Evolutionary conservation across 2,329 filamentous ascomycete species (phyloP).

Genomic region (Penicillium verrucosum): DNA sequence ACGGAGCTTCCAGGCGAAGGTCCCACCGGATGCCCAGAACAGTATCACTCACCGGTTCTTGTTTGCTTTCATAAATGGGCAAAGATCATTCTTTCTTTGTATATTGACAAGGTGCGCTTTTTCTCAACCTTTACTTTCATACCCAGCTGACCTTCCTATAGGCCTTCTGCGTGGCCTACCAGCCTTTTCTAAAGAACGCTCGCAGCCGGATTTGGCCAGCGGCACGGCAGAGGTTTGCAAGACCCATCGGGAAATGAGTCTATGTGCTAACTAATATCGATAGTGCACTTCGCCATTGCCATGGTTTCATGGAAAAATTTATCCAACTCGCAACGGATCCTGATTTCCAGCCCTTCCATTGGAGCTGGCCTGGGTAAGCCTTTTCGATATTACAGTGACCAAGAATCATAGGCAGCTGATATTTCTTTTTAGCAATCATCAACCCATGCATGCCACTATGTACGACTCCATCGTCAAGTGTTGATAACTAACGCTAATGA

Average conservation of each 20-base stretch:
- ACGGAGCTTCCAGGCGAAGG: conserved; percentile 37
- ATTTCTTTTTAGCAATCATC: conserved; percentile 33
- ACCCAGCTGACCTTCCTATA: conserved; percentile 14
- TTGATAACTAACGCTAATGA: conserved; percentile 2
- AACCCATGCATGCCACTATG: conserved; percentile 47
- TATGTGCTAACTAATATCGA: conserved; percentile 15
- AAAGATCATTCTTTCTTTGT: conserved; percentile 43
- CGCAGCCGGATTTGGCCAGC: conserved; percentile 47
- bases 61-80: conserved; percentile 49
- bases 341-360: conserved; percentile 48
- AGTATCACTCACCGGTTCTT: conserved; percentile 44
- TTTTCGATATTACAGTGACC: not conserved
- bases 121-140: not conserved
- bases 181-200: conserved; percentile 49
- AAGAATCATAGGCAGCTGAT: conserved; percentile 11
- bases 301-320: conserved; percentile 50
- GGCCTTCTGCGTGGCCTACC: conserved; percentile 48
- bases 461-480: conserved; percentile 11
- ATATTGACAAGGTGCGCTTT: conserved; percentile 42
- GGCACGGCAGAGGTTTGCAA: conserved; percentile 43
- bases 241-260: not conserved
- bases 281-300: conserved; percentile 47
- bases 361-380: conserved; percentile 47
- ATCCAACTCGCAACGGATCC: conserved; percentile 47
- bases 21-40: conserved; percentile 37